Percentiles rank a stretch among this genome's conserved stretches.
These are phyloP conservation scores for Solanum megistacrolobum DNA, from an alignment of 257 asterid genomes.

Conservation along the genomic window DNA sequence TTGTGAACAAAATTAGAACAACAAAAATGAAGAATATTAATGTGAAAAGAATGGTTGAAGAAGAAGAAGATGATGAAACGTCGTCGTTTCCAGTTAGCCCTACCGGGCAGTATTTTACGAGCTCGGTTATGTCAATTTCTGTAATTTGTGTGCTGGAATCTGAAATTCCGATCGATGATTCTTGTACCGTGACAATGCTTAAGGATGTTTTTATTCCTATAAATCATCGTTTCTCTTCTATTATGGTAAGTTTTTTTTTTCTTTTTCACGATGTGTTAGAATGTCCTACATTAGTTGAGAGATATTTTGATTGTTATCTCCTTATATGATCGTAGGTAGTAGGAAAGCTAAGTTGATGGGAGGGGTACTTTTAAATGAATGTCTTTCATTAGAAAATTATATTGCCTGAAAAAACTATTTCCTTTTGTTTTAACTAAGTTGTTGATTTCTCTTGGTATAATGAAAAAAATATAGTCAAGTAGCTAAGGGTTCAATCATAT, in stretches of 20 bases:
- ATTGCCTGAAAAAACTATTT: too few relatives aligned
- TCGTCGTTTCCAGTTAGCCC: constrained; percentile 22
- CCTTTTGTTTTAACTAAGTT: too few relatives aligned
- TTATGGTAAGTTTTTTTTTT: constrained; percentile 17
- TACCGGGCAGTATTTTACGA: constrained; percentile 25
- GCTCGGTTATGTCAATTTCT: constrained; percentile 18
- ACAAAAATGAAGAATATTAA: background rate
- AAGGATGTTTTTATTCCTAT: constrained; percentile 25
- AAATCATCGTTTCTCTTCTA: constrained; percentile 32
- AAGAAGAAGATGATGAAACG: constrained; percentile 1
- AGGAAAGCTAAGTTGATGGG: background rate
- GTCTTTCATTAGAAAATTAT: background rate
- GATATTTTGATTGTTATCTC: background rate
- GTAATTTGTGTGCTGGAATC: constrained; percentile 23
- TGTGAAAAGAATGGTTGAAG: background rate
- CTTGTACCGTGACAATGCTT: background rate
- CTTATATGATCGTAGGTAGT: background rate
- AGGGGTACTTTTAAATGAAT: background rate
- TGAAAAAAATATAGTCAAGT: background rate
- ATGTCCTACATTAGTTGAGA: background rate
- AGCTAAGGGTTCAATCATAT: background rate
- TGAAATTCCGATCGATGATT: constrained; percentile 19
- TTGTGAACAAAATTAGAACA: background rate
- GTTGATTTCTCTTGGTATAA: background rate
- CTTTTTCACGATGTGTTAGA: background rate